phyloP scores from a whole-genome alignment of 2,329 filamentous ascomycete species.

The Cytospora piceae region DNA sequence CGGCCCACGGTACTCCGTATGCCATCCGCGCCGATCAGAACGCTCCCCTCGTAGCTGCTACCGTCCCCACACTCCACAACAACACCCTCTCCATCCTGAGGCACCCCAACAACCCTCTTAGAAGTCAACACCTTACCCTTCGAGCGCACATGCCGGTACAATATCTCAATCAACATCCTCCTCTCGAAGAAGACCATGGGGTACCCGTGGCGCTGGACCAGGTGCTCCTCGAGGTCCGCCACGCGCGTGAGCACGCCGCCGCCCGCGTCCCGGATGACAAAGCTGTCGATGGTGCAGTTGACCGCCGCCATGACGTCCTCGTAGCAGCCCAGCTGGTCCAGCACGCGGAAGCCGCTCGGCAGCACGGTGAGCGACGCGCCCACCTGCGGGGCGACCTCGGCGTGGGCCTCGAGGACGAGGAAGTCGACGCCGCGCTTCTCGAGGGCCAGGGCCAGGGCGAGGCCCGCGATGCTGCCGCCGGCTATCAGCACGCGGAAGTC shows the following conservation, averaged over 20 bases:
- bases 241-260: constrained; percentile 3
- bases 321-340: constrained; percentile 54
- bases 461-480: constrained; percentile 52
- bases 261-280: constrained; percentile 14
- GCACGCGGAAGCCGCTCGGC: constrained; percentile 47
- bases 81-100: constrained; percentile 13
- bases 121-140: constrained; percentile 40
- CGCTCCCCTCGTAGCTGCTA: constrained; percentile 26
- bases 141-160: constrained; percentile 41
- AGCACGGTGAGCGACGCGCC: constrained; percentile 54
- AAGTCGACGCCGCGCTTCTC: constrained; percentile 51
- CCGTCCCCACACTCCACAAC: constrained; percentile 27
- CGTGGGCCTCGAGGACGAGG: constrained; percentile 50
- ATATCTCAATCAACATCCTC: constrained; percentile 39
- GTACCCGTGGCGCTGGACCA: constrained; percentile 37
- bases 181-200: constrained; percentile 43
- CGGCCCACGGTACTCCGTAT: constrained; percentile 25
- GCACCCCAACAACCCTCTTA: constrained; percentile 38
- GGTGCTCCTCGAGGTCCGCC: constrained; percentile 13
- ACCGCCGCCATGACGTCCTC: constrained; percentile 16
- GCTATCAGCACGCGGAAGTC: constrained; percentile 46
- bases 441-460: constrained; percentile 48
- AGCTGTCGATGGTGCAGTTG: constrained; percentile 14
- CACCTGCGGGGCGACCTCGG: constrained; percentile 47
- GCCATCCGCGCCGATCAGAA: constrained; percentile 32